Conservation (phyloP, 768 basidiomycete genomes). For the Podaxis sp. region DNA sequence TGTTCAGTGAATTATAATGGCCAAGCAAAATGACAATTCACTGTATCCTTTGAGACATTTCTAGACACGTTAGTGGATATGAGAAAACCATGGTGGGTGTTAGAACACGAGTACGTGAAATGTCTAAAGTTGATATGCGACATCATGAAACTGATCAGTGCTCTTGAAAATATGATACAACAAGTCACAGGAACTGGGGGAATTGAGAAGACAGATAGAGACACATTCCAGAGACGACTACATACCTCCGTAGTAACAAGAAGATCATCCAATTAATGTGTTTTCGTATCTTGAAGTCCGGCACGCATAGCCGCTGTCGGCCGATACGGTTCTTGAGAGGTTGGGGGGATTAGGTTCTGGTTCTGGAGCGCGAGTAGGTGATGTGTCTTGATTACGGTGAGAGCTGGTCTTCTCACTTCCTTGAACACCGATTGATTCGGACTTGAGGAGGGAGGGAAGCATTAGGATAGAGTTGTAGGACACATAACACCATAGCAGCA, state of each 20-base stretch:
- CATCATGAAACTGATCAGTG: no score
- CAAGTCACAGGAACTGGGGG: not conserved
- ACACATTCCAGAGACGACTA: not conserved
- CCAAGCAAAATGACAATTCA: not conserved
- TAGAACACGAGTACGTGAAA: not conserved
- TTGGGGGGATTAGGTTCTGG: not conserved
- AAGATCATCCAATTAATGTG: not conserved
- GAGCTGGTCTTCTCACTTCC: not conserved
- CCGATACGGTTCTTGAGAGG: not conserved
- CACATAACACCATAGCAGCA: constrained; percentile 53
- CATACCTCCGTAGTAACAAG: not conserved
- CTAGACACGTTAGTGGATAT: not conserved
- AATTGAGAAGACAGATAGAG: not conserved
- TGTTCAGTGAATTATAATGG: not conserved
- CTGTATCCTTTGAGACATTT: not conserved
- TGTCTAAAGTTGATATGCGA: no score
- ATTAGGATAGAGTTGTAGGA: constrained; percentile 37
- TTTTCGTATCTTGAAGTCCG: not conserved
- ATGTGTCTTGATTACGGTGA: not conserved
- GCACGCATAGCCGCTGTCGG: not conserved
- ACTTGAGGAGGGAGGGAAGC: not conserved
- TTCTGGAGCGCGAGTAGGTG: no score
- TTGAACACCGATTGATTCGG: not conserved
- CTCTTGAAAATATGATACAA: no score
- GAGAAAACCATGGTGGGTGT: not conserved